Evolutionary conservation across 305 asterid genomes (phyloP), one percentile per base, ranked within the genome.

Genomic region (Fraxinus xanthoxyloides): DNA sequence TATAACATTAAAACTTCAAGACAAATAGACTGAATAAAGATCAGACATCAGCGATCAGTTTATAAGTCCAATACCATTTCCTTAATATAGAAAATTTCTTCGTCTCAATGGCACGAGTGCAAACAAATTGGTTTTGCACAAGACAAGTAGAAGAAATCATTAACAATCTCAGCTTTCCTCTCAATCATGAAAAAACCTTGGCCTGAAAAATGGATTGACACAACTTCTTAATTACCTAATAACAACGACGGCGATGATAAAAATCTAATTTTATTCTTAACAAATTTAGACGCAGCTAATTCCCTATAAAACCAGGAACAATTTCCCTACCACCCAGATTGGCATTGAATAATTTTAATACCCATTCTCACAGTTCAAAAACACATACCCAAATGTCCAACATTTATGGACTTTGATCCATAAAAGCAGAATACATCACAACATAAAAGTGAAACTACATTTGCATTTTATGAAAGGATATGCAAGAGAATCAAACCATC

Each of bases 401-500:
- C n/a, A n/a, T n/a, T n/a, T n/a, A n/a, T n/a, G n/a, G n/a, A n/a
- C n/a, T n/a, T n/a, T n/a, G n/a, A n/a, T n/a, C n/a, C n/a, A n/a
- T n/a, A n/a, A n/a, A n/a, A n/a, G 32, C 40, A 72, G 72, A 80
- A 76, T 7, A 8, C 26, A 31, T 30, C 59, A 48, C 24, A 36
- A 31, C 10, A 36, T 63, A 13, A 24, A 63, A 65, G 56, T 21
- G 35, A 48, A 31, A 43, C 72, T 81, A 81, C 28, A n/a, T 81
- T 43, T 63, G 72, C 84, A 23, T 23, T 43, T 70, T 31, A 67
- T 23, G 43, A 43, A 74, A 56, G 43, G 72, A 51, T 43, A 73
- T 40, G 67, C 85, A 83, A 72, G 79, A 48, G 75, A 70, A 59
- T 54, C 30, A 38, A 70, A 77, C 48, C 77, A 77, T 77, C 78